A percentile compares a stretch with the other conserved stretches of the same genome.
Evolutionary conservation across 257 asterid species (phyloP).

Genomic region (Solanum lignicaule): DNA sequence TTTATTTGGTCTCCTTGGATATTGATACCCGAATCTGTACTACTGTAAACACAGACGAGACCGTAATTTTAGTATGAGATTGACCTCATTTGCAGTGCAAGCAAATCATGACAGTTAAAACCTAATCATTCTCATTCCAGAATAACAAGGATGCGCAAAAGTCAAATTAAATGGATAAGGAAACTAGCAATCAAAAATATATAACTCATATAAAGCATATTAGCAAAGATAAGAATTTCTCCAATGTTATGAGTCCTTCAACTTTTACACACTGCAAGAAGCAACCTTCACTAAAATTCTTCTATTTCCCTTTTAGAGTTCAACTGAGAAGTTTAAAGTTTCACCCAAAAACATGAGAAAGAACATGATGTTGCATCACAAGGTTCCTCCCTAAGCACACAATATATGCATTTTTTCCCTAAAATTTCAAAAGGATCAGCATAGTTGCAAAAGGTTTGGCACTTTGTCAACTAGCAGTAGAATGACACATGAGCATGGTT

Average conservation of each 20-base stretch:
- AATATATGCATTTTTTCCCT: neutral
- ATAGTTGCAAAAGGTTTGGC: neutral
- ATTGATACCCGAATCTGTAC: conserved; percentile 20
- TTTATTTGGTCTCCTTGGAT: conserved; percentile 25
- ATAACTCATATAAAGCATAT: neutral
- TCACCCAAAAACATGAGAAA: neutral
- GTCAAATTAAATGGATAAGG: neutral
- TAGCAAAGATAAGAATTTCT: neutral
- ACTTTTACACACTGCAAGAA: neutral
- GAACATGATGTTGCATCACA: neutral
- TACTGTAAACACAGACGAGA: conserved; percentile 6
- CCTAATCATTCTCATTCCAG: neutral
- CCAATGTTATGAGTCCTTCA: neutral
- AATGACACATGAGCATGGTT: neutral
- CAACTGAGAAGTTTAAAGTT: neutral
- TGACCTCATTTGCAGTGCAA: neutral
- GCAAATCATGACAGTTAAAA: neutral
- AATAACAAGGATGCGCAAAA: neutral
- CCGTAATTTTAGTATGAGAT: neutral
- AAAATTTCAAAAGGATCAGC: neutral
- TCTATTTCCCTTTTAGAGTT: neutral
- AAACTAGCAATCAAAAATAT: neutral
- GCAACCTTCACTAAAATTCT: neutral
- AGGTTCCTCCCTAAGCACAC: neutral
- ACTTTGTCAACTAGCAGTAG: neutral